These are phyloP conservation scores for Dimargaris xerosporica DNA, from an alignment of 192 early-diverging fungal species.

Conservation along the genomic window DNA sequence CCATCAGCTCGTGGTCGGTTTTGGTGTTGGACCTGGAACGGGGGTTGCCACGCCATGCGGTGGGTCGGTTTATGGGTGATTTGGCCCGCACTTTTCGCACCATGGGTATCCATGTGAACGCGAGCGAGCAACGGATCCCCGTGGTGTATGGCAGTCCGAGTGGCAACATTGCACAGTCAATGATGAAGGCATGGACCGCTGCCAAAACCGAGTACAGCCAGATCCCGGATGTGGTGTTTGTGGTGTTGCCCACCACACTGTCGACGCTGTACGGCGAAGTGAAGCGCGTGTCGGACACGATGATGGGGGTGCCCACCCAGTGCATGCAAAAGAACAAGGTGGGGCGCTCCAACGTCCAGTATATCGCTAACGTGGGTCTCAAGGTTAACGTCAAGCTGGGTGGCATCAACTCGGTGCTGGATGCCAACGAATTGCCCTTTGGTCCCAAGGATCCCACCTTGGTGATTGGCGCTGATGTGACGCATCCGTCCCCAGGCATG, in stretches of 20 bases:
- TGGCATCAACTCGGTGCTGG: conserved; percentile 66
- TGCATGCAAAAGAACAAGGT: conserved; percentile 78
- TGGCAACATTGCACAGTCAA: conserved; percentile 36
- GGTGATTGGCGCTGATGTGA: conserved; percentile 82
- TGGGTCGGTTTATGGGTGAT: conserved; percentile 57
- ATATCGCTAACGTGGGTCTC: conserved; percentile 88
- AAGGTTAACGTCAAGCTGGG: conserved; percentile 93
- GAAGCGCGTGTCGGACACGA: conserved; percentile 79
- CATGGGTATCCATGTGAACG: conserved; percentile 46
- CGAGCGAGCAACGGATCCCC: conserved; percentile 20
- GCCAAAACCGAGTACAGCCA: conserved; percentile 40
- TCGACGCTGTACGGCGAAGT: conserved; percentile 69
- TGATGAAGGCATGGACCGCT: conserved; percentile 53
- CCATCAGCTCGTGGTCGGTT: conserved; percentile 67
- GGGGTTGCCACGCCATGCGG: conserved; percentile 26
- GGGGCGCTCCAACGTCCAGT: conserved; percentile 62
- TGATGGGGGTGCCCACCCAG: conserved; percentile 78
- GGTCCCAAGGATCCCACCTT: conserved; percentile 52
- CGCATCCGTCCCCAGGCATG: conserved; percentile 63
- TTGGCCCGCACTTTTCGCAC: conserved; percentile 56
- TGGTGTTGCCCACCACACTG: conserved; percentile 67
- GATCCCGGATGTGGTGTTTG: conserved; percentile 64
- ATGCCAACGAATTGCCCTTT: conserved; percentile 16
- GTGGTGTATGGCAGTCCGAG: conserved; percentile 32
- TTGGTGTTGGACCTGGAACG: conserved; percentile 51